phyloP scores from a whole-genome alignment of 2,329 filamentous ascomycete genomes.

The Mycocentrospora acerina region DNA sequence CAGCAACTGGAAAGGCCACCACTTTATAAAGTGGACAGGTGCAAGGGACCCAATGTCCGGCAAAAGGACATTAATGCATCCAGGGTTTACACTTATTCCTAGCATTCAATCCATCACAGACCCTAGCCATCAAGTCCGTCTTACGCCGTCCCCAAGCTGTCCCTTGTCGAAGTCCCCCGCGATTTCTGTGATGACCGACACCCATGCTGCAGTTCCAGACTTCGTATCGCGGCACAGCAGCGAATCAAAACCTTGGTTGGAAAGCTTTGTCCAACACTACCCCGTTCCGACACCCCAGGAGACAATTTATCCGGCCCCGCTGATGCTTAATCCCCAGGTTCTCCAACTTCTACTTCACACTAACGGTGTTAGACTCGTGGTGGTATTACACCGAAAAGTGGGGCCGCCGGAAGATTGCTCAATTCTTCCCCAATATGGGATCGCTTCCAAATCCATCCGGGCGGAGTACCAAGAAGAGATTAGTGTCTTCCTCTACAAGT shows the following conservation, averaged over 20 bases:
- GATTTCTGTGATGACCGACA: slow-evolving; percentile 10
- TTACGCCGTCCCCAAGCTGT: slow-evolving; percentile 14
- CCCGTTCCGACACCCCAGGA: slow-evolving; percentile 13
- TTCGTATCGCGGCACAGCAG: slow-evolving; percentile 5
- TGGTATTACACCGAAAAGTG: slow-evolving; percentile 15
- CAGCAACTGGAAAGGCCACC: slow-evolving; percentile 8
- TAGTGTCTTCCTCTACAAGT: not conserved
- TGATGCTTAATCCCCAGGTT: slow-evolving; percentile 18
- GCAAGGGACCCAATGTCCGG: slow-evolving; percentile 6
- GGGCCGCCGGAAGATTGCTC: slow-evolving; percentile 2
- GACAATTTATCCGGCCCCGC: slow-evolving; percentile 19
- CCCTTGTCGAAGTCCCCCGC: slow-evolving; percentile 7
- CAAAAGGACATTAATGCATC: slow-evolving; percentile 8
- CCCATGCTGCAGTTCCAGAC: slow-evolving; percentile 6
- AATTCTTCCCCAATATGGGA: not conserved
- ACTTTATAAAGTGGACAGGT: slow-evolving; percentile 23
- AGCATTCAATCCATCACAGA: slow-evolving; percentile 28
- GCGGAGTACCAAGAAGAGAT: not conserved
- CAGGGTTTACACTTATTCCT: slow-evolving; percentile 10
- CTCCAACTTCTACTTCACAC: slow-evolving; percentile 12
- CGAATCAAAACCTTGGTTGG: slow-evolving; percentile 17
- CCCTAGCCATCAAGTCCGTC: slow-evolving; percentile 11
- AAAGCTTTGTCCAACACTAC: slow-evolving; percentile 18
- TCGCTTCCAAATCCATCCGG: not conserved
- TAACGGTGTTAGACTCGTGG: slow-evolving; percentile 11